Conservation (phyloP, 495 filamentous ascomycete genomes). For the Penicillium subrubescens region DNA sequence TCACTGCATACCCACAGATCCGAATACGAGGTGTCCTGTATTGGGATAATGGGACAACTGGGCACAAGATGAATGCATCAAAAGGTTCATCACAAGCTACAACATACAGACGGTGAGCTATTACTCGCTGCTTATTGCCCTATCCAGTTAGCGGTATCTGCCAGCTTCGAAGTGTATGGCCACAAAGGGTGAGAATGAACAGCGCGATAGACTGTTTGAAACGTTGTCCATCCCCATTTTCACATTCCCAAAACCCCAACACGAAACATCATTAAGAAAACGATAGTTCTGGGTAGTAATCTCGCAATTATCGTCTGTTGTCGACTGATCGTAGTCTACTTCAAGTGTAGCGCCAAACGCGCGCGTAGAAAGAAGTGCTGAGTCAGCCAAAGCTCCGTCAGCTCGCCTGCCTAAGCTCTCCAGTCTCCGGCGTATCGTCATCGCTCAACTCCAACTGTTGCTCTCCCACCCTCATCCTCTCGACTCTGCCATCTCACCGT, state of each 20-base stretch:
- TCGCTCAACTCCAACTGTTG: constrained; percentile 22
- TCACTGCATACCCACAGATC: neutral
- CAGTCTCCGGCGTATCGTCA: constrained; percentile 24
- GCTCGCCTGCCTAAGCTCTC: constrained; percentile 44
- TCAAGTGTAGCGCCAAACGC: constrained; percentile 3
- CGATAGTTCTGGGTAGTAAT: too few relatives aligned
- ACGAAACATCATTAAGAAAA: too few relatives aligned
- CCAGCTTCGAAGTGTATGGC: too few relatives aligned
- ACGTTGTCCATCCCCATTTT: too few relatives aligned
- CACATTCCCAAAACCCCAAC: too few relatives aligned
- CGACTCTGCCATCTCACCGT: neutral
- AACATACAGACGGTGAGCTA: neutral
- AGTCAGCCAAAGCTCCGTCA: constrained; percentile 45
- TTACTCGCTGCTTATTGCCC: neutral
- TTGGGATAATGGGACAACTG: neutral
- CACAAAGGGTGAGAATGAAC: too few relatives aligned
- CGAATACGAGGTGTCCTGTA: neutral
- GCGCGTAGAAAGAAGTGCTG: constrained; percentile 16
- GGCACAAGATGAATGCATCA: neutral
- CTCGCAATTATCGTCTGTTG: neutral
- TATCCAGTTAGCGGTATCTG: neutral
- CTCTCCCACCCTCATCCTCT: constrained; percentile 15
- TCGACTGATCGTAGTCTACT: neutral
- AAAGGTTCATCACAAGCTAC: neutral
- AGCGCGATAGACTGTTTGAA: too few relatives aligned